phyloP scores from a whole-genome alignment of 148 eudicot genomes.

The Amaranthus cruentus region DNA sequence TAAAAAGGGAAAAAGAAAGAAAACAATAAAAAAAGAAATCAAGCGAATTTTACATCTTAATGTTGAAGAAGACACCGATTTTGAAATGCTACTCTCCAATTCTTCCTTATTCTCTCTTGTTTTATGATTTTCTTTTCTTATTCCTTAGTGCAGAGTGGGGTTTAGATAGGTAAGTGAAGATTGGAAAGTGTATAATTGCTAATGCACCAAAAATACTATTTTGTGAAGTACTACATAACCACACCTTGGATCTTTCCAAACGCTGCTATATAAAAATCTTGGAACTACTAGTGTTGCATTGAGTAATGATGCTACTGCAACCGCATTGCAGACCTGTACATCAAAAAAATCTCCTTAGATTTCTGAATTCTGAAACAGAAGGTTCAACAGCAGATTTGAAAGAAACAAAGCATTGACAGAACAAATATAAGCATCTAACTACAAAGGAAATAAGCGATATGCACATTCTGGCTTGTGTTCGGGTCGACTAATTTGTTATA shows the following conservation, averaged over 20 bases:
- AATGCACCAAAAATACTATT: not conserved
- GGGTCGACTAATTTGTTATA: not conserved
- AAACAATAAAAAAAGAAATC: not conserved
- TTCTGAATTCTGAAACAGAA: not conserved
- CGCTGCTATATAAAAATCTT: slow-evolving; percentile 83
- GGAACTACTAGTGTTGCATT: slow-evolving; percentile 93
- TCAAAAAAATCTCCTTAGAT: slow-evolving; percentile 10
- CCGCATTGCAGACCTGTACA: slow-evolving; percentile 91
- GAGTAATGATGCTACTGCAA: slow-evolving; percentile 82
- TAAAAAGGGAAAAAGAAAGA: not conserved
- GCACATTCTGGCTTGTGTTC: not conserved
- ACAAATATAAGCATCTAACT: not conserved
- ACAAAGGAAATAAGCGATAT: not conserved
- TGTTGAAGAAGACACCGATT: not conserved
- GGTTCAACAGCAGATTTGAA: not conserved
- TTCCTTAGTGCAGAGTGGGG: not conserved
- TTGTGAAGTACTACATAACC: not conserved
- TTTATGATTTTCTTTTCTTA: not conserved
- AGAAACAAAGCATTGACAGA: not conserved
- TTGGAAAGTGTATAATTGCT: not conserved
- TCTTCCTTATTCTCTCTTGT: not conserved
- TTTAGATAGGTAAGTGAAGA: not conserved
- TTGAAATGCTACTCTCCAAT: not conserved
- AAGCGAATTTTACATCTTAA: not conserved
- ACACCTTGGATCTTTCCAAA: slow-evolving; percentile 94